Percentiles rank a stretch among this genome's conserved stretches.
phyloP scores from a whole-genome alignment of 257 asterid species.

The Anisodus tanguticus region DNA sequence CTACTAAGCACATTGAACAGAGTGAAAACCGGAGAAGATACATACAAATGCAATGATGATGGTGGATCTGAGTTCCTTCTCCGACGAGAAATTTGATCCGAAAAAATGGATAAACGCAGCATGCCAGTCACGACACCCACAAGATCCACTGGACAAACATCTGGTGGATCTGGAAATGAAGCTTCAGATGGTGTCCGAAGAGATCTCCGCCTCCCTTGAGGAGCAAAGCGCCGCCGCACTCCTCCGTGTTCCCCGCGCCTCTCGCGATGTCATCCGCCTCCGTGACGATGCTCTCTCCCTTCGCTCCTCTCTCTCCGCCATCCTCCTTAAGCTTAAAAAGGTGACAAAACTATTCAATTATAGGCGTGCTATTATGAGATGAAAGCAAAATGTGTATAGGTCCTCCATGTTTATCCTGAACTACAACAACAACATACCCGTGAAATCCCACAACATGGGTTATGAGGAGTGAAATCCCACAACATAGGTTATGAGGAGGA shows the following conservation, averaged over 20 bases:
- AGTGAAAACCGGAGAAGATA: not conserved
- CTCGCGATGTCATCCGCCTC: conserved; percentile 88
- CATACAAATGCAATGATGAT: conserved; percentile 52
- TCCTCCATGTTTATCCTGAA: too few relatives aligned
- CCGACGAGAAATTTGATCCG: conserved; percentile 91
- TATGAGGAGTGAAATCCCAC: too few relatives aligned
- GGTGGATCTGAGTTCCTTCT: conserved; percentile 89
- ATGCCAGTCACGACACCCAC: conserved; percentile 80
- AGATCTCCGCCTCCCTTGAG: conserved; percentile 92
- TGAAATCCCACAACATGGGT: too few relatives aligned
- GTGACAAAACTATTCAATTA: conserved; percentile 36
- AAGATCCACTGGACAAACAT: conserved; percentile 91
- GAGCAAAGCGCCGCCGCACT: conserved; percentile 93
- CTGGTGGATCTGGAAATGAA: conserved; percentile 97
- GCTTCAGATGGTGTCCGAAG: conserved; percentile 95
- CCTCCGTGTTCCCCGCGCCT: conserved; percentile 93
- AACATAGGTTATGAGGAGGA: too few relatives aligned
- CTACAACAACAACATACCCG: too few relatives aligned
- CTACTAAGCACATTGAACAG: not conserved
- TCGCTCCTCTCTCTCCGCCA: conserved; percentile 85
- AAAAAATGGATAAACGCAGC: conserved; percentile 94
- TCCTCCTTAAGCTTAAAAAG: conserved; percentile 77
- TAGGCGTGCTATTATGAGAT: not conserved
- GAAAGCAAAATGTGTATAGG: not conserved
- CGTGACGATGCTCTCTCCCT: conserved; percentile 88